Evolutionary conservation across 2,329 filamentous ascomycete species (phyloP).

Genomic region (Alternaria angustiovoidea): DNA sequence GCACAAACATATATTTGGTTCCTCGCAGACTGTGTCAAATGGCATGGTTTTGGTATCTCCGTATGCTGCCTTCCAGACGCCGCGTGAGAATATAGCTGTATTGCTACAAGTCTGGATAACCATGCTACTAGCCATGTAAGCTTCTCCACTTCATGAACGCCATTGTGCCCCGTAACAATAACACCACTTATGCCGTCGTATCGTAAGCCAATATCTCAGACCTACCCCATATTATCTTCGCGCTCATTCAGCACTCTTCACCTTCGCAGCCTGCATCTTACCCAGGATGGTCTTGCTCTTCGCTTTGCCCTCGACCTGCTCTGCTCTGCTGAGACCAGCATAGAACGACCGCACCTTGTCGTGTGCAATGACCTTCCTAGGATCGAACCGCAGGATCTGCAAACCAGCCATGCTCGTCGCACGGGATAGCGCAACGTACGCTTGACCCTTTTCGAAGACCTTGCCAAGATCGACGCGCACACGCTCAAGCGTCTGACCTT

Average conservation of each 20-base stretch:
- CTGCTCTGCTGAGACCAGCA: conserved; percentile 77
- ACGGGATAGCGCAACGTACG: conserved; percentile 94
- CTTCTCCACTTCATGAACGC: neutral
- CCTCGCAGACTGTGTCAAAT: neutral
- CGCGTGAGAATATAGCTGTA: neutral
- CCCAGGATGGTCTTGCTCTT: conserved; percentile 44
- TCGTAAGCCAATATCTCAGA: neutral
- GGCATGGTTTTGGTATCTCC: neutral
- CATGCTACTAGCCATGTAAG: conserved; percentile 4
- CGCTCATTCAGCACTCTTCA: conserved; percentile 7
- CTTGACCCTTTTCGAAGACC: conserved; percentile 97
- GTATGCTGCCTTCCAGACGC: neutral
- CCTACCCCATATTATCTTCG: neutral
- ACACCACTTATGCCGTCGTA: conserved; percentile 3
- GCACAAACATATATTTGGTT: too few relatives aligned
- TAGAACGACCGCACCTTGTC: conserved; percentile 88
- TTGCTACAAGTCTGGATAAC: neutral
- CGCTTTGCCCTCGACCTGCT: conserved; percentile 52
- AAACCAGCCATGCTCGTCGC: conserved; percentile 87
- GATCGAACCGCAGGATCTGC: conserved; percentile 88
- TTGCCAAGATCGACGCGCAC: conserved; percentile 93
- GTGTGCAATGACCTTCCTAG: conserved; percentile 92
- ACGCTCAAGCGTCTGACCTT: conserved; percentile 90
- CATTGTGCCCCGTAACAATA: neutral
- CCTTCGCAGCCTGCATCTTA: conserved; percentile 37